Evolutionary conservation across 2,329 filamentous ascomycete genomes (phyloP).

Genomic region (Coccinonectria pachysandricola): DNA sequence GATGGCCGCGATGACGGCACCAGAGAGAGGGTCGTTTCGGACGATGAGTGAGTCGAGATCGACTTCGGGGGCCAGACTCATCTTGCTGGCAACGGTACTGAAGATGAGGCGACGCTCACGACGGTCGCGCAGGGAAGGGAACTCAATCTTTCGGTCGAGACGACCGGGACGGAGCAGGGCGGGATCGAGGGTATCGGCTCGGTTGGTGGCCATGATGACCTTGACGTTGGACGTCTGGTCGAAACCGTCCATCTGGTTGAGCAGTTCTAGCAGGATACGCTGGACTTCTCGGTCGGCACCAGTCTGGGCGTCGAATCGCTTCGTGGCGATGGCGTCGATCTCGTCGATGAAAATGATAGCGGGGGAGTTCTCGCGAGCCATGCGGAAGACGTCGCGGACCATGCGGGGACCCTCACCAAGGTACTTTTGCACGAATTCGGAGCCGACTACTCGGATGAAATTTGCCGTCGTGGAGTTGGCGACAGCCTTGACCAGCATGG

Average conservation of each 20-base stretch:
- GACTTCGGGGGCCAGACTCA: slow-evolving; percentile 93
- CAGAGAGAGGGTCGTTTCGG: slow-evolving; percentile 88
- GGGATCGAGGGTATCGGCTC: slow-evolving; percentile 92
- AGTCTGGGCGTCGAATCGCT: slow-evolving; percentile 97
- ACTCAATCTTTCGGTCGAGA: slow-evolving; percentile 97
- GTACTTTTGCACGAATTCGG: slow-evolving; percentile 98
- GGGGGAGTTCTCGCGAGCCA: slow-evolving; percentile 96
- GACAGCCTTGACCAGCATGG: slow-evolving; percentile 95
- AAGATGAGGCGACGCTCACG: slow-evolving; percentile 95
- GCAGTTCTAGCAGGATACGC: slow-evolving; percentile 90
- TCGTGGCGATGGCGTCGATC: slow-evolving; percentile 97
- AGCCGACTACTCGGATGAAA: slow-evolving; percentile 96
- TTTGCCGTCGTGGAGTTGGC: slow-evolving; percentile 96
- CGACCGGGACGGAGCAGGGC: slow-evolving; percentile 89
- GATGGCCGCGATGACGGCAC: slow-evolving; percentile 93
- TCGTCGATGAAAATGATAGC: slow-evolving; percentile 99
- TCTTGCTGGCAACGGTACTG: slow-evolving; percentile 90
- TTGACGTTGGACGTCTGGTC: slow-evolving; percentile 99
- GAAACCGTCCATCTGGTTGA: slow-evolving; percentile 99
- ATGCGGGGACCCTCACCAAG: slow-evolving; percentile 95
- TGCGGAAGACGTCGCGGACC: slow-evolving; percentile 97
- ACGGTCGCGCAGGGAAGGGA: slow-evolving; percentile 87
- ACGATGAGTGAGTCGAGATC: slow-evolving; percentile 95
- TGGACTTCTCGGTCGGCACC: slow-evolving; percentile 97
- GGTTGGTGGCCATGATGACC: slow-evolving; percentile 99